Percentiles rank a stretch among this genome's conserved stretches.
phyloP scores from a whole-genome alignment of 169 alveolate genomes.

The Cryptosporidium viatorum region DNA sequence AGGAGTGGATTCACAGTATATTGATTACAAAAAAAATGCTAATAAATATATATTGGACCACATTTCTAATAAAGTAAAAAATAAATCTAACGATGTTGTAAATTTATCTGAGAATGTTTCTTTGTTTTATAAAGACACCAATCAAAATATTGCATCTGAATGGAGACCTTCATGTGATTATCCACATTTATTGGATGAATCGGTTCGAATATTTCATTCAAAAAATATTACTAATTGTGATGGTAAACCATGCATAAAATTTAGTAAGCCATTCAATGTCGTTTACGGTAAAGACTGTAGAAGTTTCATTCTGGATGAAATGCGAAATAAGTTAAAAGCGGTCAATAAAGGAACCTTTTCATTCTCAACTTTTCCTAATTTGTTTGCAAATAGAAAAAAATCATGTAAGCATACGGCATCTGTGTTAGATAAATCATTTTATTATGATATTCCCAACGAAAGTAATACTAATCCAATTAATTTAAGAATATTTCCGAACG shows the following conservation, averaged over 20 bases:
- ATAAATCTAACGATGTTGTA: background rate
- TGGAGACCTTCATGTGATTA: conserved; percentile 72
- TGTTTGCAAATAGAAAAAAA: background rate
- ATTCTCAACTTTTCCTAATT: conserved; percentile 41
- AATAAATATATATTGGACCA: background rate
- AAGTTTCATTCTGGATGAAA: conserved; percentile 9
- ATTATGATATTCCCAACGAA: background rate
- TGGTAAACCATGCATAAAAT: background rate
- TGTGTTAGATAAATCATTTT: background rate
- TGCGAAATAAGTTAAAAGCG: background rate
- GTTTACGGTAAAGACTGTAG: conserved; percentile 54
- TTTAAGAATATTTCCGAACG: background rate
- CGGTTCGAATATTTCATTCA: conserved; percentile 18
- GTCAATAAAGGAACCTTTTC: background rate
- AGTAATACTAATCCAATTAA: background rate
- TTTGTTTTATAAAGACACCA: background rate
- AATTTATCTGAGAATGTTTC: background rate
- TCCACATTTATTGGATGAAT: conserved; percentile 16
- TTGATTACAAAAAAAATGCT: background rate
- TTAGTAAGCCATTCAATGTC: conserved; percentile 11
- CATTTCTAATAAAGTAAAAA: background rate
- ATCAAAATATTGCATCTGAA: background rate
- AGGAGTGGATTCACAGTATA: conserved; percentile 8
- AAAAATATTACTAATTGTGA: background rate
- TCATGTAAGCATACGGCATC: background rate